Conservation (phyloP, 2,329 filamentous ascomycete species). For the Xylaria sp. region DNA sequence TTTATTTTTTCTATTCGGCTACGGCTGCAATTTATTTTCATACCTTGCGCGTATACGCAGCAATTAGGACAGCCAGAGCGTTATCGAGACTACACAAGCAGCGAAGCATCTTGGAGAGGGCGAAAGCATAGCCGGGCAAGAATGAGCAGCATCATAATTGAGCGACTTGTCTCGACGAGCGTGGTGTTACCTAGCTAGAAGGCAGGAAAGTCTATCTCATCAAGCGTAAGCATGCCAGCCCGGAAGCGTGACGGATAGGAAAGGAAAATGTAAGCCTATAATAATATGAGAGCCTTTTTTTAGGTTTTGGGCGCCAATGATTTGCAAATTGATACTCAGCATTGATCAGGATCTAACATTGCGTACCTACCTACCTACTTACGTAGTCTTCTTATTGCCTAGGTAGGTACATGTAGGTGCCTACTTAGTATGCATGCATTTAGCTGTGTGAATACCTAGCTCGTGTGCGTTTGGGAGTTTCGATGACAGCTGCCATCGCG, state of each 20-base stretch:
- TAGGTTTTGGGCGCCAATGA: conserved; percentile 16
- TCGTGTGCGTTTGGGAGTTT: too few relatives aligned
- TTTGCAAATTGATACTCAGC: conserved; percentile 28
- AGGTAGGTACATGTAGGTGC: too few relatives aligned
- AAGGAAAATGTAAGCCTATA: conserved; percentile 8
- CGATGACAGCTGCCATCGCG: too few relatives aligned
- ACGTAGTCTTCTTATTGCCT: too few relatives aligned
- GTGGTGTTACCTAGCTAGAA: conserved; percentile 23
- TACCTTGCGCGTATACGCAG: conserved; percentile 13
- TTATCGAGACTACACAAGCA: conserved; percentile 11
- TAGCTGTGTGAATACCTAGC: too few relatives aligned
- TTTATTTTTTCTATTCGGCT: not conserved
- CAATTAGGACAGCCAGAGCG: conserved; percentile 10
- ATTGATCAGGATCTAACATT: conserved; percentile 25
- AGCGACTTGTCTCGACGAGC: conserved; percentile 15
- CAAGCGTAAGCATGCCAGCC: conserved; percentile 13
- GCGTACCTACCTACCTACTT: too few relatives aligned
- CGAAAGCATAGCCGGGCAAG: conserved; percentile 13
- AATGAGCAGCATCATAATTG: conserved; percentile 15
- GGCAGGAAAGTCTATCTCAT: conserved; percentile 1
- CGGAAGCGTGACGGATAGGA: conserved; percentile 3
- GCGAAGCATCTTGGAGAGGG: conserved; percentile 11
- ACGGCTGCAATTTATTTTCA: conserved; percentile 16
- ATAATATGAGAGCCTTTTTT: conserved; percentile 11
- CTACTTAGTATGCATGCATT: too few relatives aligned